Percentiles rank a stretch among this genome's conserved stretches.
Evolutionary conservation across 2,329 filamentous ascomycete genomes (phyloP).

Genomic region (Leptographium flavum): DNA sequence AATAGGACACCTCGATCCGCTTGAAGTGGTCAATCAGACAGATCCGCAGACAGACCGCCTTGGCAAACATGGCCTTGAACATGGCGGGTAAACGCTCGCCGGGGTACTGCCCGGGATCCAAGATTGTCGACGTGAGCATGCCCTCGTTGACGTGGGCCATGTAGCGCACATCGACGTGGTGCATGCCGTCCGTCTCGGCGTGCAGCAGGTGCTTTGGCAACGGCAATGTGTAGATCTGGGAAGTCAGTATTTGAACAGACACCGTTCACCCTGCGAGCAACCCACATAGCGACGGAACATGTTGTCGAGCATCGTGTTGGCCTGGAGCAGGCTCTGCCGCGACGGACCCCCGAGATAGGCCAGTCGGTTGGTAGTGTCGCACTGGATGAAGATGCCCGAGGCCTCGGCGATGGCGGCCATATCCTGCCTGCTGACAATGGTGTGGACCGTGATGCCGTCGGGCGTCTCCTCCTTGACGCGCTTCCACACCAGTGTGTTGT

Average conservation of each 20-base stretch:
- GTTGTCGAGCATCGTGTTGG: slow-evolving; percentile 10
- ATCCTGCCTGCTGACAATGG: slow-evolving; percentile 8
- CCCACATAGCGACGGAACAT: slow-evolving; percentile 10
- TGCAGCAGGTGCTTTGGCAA: slow-evolving; percentile 13
- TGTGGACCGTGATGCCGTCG: slow-evolving; percentile 5
- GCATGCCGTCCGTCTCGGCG: slow-evolving; percentile 11
- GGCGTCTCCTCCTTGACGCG: slow-evolving; percentile 12
- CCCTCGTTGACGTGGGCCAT: slow-evolving; percentile 15
- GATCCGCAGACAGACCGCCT: slow-evolving; percentile 15
- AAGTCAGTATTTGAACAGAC: neutral
- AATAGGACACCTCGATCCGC: slow-evolving; percentile 9
- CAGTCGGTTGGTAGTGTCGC: slow-evolving; percentile 7
- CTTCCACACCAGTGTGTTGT: slow-evolving; percentile 11
- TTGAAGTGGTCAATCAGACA: slow-evolving; percentile 11
- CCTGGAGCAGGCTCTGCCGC: neutral
- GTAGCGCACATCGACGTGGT: slow-evolving; percentile 15
- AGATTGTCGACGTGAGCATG: slow-evolving; percentile 15
- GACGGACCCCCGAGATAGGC: slow-evolving; percentile 10
- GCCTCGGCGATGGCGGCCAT: slow-evolving; percentile 5
- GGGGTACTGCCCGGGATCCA: slow-evolving; percentile 13
- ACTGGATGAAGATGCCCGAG: slow-evolving; percentile 5
- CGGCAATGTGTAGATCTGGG: neutral
- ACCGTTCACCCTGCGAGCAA: neutral
- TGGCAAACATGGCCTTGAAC: slow-evolving; percentile 12
- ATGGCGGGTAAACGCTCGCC: neutral